Base-by-base conservation (phyloP, 371 early-diverging fungal species). In the Capniomyces stellatus region DNA sequence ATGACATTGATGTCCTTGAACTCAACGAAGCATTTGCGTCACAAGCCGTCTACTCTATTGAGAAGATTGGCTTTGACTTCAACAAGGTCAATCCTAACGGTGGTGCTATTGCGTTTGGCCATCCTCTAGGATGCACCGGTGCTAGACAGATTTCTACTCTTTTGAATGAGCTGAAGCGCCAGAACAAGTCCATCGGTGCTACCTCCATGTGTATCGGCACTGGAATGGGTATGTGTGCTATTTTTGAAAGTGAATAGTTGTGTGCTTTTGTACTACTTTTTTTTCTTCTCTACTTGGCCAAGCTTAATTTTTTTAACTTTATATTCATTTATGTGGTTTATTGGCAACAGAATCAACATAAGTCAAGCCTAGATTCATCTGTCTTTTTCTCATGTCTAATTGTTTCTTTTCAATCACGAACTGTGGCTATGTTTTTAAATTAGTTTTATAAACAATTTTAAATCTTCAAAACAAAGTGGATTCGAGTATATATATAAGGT, bases 11-110 rank as follows among this genome's bases (percentile, higher is more conserved):
- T 57, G 61, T 87, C 43, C 75, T 74, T 51, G 88, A 89, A 71
- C 78, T 93, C 62, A 98, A 97, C 75, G 97, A 97, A 72, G 98
- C 98, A 23, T 97, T 98, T 71, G 96, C 97, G 29, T 92, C 93
- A 58, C 96, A 97, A 74, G 85, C 91, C 22, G 81, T 93, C 48
- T 92, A 87, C 80, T 85, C 79, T 56, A 78, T 91, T 41, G 79
- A 92, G 71, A 80, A 85, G 70, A 78, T 93, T 42, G 78, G 81
- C 27, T 76, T 97, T 8, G 79, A 79, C 48, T 53, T 75, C 59
- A 79, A 84, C 54, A 95, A 87, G 79, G 92, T 96, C 59, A 98
- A 98, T 76, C 92, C 90, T 47, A 85, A 91, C 77, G 98, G 98
- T 59, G 98, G 98, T 59, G 93, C 97, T 35, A 96, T 98, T 59